Percentiles rank a stretch among this genome's conserved stretches.
Conservation (phyloP, 257 asterid genomes). For the Gardenia jasminoides region DNA sequence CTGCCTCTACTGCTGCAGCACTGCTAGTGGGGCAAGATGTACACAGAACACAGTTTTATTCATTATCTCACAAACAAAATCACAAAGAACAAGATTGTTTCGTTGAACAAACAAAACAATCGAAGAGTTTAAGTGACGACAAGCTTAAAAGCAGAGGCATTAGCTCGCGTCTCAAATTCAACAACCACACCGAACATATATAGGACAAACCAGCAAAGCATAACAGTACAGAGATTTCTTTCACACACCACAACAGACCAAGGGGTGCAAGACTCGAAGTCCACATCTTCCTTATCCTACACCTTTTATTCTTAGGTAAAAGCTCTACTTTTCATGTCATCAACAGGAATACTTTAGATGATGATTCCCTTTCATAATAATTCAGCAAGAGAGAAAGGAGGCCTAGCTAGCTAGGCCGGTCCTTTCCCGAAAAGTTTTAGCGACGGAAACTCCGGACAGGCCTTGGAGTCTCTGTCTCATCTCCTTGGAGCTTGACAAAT, state of each 20-base stretch:
- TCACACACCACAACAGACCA: not conserved
- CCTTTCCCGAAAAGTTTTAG: not conserved
- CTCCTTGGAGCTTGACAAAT: slow-evolving; percentile 26
- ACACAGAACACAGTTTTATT: not conserved
- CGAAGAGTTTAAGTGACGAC: too few species aligned
- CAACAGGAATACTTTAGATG: not conserved
- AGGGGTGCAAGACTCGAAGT: not conserved
- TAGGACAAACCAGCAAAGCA: not conserved
- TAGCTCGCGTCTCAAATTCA: not conserved
- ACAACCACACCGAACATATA: not conserved
- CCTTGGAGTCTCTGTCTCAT: slow-evolving; percentile 18
- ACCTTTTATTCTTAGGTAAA: slow-evolving; percentile 2
- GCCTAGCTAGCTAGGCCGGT: not conserved
- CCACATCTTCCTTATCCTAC: not conserved
- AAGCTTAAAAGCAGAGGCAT: not conserved
- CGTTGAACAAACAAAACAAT: too few species aligned
- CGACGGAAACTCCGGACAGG: slow-evolving; percentile 42
- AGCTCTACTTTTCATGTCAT: not conserved
- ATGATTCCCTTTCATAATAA: not conserved
- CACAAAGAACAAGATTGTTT: not conserved
- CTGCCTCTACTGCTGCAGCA: too few species aligned
- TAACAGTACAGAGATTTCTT: not conserved
- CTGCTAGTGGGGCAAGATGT: too few species aligned
- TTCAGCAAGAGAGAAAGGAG: not conserved
- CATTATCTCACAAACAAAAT: slow-evolving; percentile 4